Conservation (phyloP, 345 rosid genomes). For the Mercurialis annua region DNA sequence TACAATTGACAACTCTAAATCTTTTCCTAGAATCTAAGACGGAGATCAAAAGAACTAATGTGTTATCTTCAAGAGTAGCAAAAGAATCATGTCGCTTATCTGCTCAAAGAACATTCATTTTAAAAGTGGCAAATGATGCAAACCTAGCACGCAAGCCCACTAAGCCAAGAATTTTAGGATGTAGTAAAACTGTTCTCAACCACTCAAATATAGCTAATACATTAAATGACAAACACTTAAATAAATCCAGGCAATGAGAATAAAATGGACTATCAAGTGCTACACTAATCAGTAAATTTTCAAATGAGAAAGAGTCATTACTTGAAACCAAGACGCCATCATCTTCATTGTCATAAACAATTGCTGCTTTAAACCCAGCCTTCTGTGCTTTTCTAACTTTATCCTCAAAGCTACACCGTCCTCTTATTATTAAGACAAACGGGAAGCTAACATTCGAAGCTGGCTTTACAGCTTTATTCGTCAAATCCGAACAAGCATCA, state of each 20-base stretch:
- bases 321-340: constrained; percentile 73
- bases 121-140: background rate
- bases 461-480: constrained; percentile 36
- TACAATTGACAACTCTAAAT: background rate
- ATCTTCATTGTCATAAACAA: constrained; percentile 61
- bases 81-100: background rate
- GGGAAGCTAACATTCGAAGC: constrained; percentile 41
- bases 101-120: background rate
- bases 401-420: constrained; percentile 84
- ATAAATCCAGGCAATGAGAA: background rate
- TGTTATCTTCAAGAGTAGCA: background rate
- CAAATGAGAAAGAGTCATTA: constrained; percentile 33
- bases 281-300: background rate
- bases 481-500: constrained; percentile 67
- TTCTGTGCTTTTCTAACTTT: constrained; percentile 82
- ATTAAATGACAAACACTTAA: background rate
- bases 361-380: constrained; percentile 79
- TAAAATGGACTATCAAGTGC: background rate
- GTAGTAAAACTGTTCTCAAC: background rate
- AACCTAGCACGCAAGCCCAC: background rate
- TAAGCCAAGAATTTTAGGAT: background rate
- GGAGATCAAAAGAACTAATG: background rate
- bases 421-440: constrained; percentile 72
- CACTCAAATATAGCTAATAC: background rate
- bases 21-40: background rate